These are phyloP conservation scores for Coemansia sp. DNA, from an alignment of 192 early-diverging fungal genomes.

Conservation along the genomic window DNA sequence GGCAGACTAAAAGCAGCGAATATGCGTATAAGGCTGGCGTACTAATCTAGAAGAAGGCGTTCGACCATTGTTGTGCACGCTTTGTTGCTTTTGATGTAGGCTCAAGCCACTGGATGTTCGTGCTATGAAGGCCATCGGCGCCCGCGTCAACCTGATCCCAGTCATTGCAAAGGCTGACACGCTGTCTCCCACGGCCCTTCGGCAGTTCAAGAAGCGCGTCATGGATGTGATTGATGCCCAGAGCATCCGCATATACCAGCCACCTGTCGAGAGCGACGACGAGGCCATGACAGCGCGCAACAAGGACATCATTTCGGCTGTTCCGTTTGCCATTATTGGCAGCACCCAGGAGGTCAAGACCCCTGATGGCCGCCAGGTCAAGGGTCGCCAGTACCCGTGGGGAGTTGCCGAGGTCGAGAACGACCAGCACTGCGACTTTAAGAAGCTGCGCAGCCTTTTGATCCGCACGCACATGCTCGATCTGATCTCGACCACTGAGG, in stretches of 20 bases:
- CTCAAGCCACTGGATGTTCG: constrained; percentile 90
- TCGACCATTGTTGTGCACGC: background rate
- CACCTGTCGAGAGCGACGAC: constrained; percentile 88
- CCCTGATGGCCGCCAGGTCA: constrained; percentile 83
- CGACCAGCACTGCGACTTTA: constrained; percentile 97
- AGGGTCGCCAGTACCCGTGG: constrained; percentile 97
- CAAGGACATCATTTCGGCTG: constrained; percentile 80
- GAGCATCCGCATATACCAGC: constrained; percentile 88
- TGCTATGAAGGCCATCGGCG: constrained; percentile 96
- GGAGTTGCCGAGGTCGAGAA: constrained; percentile 99
- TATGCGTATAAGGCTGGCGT: background rate
- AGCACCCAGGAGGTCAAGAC: constrained; percentile 81
- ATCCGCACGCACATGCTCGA: constrained; percentile 98
- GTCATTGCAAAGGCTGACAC: constrained; percentile 99
- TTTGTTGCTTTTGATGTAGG: constrained; percentile 23
- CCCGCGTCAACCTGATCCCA: constrained; percentile 96
- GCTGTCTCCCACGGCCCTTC: constrained; percentile 84
- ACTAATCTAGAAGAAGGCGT: too few relatives aligned
- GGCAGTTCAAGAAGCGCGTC: constrained; percentile 94
- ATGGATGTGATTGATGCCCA: constrained; percentile 89
- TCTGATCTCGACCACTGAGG: constrained; percentile 90
- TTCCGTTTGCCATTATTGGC: constrained; percentile 97
- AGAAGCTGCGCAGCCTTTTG: constrained; percentile 92
- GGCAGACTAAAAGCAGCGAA: background rate
- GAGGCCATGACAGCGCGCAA: constrained; percentile 74